Conservation (phyloP, 495 filamentous ascomycete genomes). For the Aspergillus bertholletiae region DNA sequence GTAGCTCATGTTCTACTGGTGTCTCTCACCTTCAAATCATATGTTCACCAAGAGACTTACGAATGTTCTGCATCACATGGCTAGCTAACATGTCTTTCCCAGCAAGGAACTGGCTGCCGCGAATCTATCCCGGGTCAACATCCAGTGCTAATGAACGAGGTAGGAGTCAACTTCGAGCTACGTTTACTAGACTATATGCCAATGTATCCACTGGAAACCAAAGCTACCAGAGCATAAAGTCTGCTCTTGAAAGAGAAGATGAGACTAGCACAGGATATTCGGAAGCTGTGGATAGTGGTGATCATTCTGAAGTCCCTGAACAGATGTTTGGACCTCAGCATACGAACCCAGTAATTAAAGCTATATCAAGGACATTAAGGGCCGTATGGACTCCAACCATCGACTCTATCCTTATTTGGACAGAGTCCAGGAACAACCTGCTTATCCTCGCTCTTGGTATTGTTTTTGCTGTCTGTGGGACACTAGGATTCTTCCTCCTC, state of each 20-base stretch:
- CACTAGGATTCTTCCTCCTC: background rate
- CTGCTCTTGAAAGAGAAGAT: background rate
- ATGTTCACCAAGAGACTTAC: slow-evolving; percentile 22
- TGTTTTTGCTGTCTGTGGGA: background rate
- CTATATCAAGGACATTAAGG: background rate
- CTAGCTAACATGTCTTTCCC: slow-evolving; percentile 7
- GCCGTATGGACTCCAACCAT: background rate
- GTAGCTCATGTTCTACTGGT: slow-evolving; percentile 7
- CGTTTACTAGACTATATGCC: background rate
- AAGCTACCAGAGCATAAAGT: background rate
- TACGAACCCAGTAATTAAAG: background rate
- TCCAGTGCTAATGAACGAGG: slow-evolving; percentile 1
- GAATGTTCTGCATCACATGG: slow-evolving; percentile 31
- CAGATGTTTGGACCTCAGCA: background rate
- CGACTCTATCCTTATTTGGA: background rate
- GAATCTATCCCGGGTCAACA: slow-evolving; percentile 12
- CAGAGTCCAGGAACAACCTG: background rate
- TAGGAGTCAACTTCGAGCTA: slow-evolving; percentile 9
- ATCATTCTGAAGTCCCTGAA: background rate
- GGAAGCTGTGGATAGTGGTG: background rate
- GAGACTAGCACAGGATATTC: background rate
- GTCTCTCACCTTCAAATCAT: slow-evolving; percentile 23
- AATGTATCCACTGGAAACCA: background rate
- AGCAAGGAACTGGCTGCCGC: slow-evolving; percentile 26
- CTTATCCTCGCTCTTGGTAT: background rate